Evolutionary conservation across 1,139 yeast genomes (phyloP), one percentile per base, ranked within the genome.

Genomic region (Yamadazyma aaseri): DNA sequence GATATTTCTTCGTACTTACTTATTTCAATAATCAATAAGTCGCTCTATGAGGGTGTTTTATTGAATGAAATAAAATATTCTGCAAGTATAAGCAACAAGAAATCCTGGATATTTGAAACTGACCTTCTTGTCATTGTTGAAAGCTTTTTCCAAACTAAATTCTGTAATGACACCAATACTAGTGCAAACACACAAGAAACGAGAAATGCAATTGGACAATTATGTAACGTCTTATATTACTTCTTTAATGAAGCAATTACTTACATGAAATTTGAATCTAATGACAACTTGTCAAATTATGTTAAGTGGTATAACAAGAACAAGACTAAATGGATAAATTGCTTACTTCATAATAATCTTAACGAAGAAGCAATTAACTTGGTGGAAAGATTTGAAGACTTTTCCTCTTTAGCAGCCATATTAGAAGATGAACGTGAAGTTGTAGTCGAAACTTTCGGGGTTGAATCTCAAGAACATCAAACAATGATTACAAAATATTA

Each of bases 361-460:
- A 58, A 66, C 17, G 59, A 59, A 7, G 79, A 78, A 25, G 86
- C 90, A 0, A 56, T 81, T 13, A 60, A 63, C n/a, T 67, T 87
- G 28, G 76, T 87, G 1, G 95, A 86, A 47, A 64, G 67, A 22
- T 84, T 79, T 52, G 57, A 63, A 16, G 95, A 87, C 51, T 72
- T 83, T 47, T 63, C 75, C 15, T 76, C 90, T 1, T 60, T 89
- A 28, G 83, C 81, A 0, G 77, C 75, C 40, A 73, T 87, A 5
- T 60, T 85, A 17, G 83, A 79, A 31, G 65, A 71, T 16, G 79
- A 79, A 44, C 63, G 77, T 42, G 68, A 60, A 17, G 46, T 40
- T 13, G 54, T 69, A 1, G 36, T 53, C 6, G 56, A 50, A 17
- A 55, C 51, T n/a, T 57, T 56, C 16, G 54, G 58, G 1, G 6